phyloP scores from a whole-genome alignment of 2,329 filamentous ascomycete species.

The Rugonectria rugulosa region DNA sequence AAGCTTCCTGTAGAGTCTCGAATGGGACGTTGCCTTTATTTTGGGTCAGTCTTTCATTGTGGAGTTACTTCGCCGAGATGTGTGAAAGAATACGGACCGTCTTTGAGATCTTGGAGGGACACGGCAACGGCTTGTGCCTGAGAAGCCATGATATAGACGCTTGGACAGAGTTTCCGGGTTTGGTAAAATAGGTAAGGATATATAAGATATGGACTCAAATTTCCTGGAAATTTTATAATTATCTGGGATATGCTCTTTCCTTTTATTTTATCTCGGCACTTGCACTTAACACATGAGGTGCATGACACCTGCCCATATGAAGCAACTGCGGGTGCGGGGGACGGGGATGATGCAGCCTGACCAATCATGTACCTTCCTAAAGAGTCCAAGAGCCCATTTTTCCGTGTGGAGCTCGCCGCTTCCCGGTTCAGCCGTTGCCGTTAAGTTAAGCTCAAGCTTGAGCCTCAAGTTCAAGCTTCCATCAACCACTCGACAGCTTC shows the following conservation, averaged over 20 bases:
- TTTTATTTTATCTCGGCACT: constrained; percentile 4
- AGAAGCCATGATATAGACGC: constrained; percentile 50
- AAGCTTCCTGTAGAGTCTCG: constrained; percentile 76
- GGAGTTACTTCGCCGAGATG: constrained; percentile 18
- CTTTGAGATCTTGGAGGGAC: constrained; percentile 66
- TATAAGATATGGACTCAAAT: too few species aligned
- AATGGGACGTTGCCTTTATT: constrained; percentile 70
- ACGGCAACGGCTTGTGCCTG: constrained; percentile 66
- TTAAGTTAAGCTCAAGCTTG: neutral
- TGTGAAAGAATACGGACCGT: constrained; percentile 52
- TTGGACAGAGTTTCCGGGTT: too few species aligned
- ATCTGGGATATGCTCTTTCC: neutral
- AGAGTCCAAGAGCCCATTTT: constrained; percentile 12
- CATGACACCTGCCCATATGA: neutral
- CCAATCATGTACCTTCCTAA: constrained; percentile 33
- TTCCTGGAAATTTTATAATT: too few species aligned
- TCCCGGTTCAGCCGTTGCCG: constrained; percentile 35
- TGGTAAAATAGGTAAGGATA: too few species aligned
- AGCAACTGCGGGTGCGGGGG: constrained; percentile 20
- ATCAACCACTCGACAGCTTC: neutral
- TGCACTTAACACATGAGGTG: neutral
- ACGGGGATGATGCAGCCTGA: constrained; percentile 32
- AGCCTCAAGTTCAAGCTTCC: constrained; percentile 7
- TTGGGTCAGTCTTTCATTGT: constrained; percentile 12
- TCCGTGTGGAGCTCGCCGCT: constrained; percentile 44